A percentile compares a stretch with the other conserved stretches of the same genome.
These are phyloP conservation scores for Combretum micranthum DNA, from an alignment of 345 rosid genomes.

Conservation along the genomic window DNA sequence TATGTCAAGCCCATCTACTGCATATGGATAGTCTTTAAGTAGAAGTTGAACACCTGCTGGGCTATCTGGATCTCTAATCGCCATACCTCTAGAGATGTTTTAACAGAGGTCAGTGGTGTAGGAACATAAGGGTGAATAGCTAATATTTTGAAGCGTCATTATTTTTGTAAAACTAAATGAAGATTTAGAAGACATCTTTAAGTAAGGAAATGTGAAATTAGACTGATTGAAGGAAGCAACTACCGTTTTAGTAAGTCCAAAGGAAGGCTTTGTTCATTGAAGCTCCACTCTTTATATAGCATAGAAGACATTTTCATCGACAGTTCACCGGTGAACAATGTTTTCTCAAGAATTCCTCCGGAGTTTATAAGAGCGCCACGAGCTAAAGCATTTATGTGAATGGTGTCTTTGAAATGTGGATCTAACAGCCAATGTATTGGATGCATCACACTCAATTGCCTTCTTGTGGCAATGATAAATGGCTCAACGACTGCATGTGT, in stretches of 20 bases:
- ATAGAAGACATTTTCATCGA: conserved; percentile 53
- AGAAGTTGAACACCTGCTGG: conserved; percentile 37
- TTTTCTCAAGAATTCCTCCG: conserved; percentile 54
- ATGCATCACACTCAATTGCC: conserved; percentile 60
- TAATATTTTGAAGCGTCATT: neutral
- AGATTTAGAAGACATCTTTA: neutral
- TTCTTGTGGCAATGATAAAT: conserved; percentile 59
- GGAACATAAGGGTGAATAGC: neutral
- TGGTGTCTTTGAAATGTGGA: conserved; percentile 70
- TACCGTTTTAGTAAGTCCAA: conserved; percentile 51
- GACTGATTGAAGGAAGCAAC: neutral
- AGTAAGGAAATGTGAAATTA: neutral
- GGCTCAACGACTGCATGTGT: conserved; percentile 70
- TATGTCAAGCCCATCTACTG: conserved; percentile 49
- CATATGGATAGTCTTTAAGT: conserved; percentile 57
- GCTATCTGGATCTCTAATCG: conserved; percentile 27
- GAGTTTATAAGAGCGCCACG: conserved; percentile 38
- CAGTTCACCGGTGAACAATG: conserved; percentile 32
- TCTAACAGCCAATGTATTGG: conserved; percentile 51
- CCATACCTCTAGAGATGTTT: conserved; percentile 36
- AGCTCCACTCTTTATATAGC: conserved; percentile 58
- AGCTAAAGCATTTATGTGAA: conserved; percentile 57
- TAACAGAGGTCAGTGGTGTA: neutral
- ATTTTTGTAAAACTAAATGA: too few species aligned
- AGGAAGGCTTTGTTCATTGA: conserved; percentile 59